Conservation (phyloP, 2,329 filamentous ascomycete species). For the Ophiocordyceps unilateralis region DNA sequence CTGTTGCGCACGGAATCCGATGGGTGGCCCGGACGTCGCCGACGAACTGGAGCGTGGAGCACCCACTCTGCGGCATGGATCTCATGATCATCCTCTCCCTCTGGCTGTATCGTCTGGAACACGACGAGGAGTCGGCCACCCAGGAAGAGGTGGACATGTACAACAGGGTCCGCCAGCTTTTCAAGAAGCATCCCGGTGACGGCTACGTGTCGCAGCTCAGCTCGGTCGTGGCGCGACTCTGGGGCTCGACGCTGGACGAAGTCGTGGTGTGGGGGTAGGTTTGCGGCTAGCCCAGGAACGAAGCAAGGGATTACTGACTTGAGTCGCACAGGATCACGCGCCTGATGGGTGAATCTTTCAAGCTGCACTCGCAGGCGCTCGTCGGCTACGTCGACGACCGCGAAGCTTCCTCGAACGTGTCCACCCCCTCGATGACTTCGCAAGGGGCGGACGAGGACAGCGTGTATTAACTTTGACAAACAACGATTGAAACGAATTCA, state of each 20-base stretch:
- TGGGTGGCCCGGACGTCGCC: constrained; percentile 97
- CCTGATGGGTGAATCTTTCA: constrained; percentile 96
- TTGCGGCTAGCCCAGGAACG: background rate
- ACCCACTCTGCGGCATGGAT: constrained; percentile 89
- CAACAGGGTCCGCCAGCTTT: constrained; percentile 77
- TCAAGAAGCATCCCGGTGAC: constrained; percentile 79
- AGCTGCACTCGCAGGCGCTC: constrained; percentile 85
- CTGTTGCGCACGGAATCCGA: constrained; percentile 81
- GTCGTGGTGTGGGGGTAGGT: constrained; percentile 99
- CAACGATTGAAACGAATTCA: constrained; percentile 31
- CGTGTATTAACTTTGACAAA: constrained; percentile 38
- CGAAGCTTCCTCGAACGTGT: constrained; percentile 50
- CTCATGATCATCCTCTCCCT: constrained; percentile 94
- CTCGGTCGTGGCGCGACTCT: constrained; percentile 85
- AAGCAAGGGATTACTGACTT: constrained; percentile 6
- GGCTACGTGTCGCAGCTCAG: constrained; percentile 70
- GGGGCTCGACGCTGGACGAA: constrained; percentile 96
- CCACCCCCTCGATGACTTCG: constrained; percentile 55
- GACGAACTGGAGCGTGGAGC: constrained; percentile 98
- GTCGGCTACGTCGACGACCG: constrained; percentile 84
- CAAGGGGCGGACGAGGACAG: constrained; percentile 56
- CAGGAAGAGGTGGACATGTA: constrained; percentile 81
- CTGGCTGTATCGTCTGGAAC: constrained; percentile 98
- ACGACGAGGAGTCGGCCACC: constrained; percentile 82
- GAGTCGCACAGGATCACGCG: constrained; percentile 54